Evolutionary conservation across 2,329 filamentous ascomycete genomes (phyloP).

Genomic region (Fusarium kyushuense): DNA sequence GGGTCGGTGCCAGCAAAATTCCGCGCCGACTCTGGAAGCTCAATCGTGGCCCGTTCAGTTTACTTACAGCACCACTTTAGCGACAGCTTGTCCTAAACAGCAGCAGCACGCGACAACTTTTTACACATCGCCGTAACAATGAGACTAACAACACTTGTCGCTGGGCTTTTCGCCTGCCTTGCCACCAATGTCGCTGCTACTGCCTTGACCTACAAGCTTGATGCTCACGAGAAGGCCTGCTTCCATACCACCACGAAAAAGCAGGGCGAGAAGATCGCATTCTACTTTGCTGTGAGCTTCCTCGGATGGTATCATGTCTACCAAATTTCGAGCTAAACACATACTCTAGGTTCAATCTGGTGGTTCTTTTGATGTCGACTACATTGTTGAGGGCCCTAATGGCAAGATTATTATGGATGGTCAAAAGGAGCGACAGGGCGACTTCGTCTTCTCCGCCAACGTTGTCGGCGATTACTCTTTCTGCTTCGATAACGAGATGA

Average conservation of each 20-base stretch:
- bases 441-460: slow-evolving; percentile 97
- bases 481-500: slow-evolving; percentile 99
- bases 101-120: slow-evolving; percentile 50
- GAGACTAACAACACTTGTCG: slow-evolving; percentile 72
- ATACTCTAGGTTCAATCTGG: slow-evolving; percentile 88
- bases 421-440: slow-evolving; percentile 91
- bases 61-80: slow-evolving; percentile 41
- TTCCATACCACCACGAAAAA: slow-evolving; percentile 88
- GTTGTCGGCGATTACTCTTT: slow-evolving; percentile 91
- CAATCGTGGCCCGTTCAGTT: slow-evolving; percentile 49
- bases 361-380: slow-evolving; percentile 97
- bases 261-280: slow-evolving; percentile 88
- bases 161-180: slow-evolving; percentile 78
- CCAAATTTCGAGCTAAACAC: slow-evolving; percentile 26
- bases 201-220: slow-evolving; percentile 91
- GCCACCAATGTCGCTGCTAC: slow-evolving; percentile 82
- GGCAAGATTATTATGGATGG: slow-evolving; percentile 86
- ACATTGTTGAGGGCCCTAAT: slow-evolving; percentile 84
- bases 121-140: slow-evolving; percentile 59
- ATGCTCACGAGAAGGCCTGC: slow-evolving; percentile 93
- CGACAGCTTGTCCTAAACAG: slow-evolving; percentile 50
- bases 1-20: slow-evolving; percentile 45
- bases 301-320: background rate
- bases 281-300: slow-evolving; percentile 92
- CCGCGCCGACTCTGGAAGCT: slow-evolving; percentile 44